phyloP scores from a whole-genome alignment of 2,329 filamentous ascomycete genomes.

The Trichophyton mentagrophytes region DNA sequence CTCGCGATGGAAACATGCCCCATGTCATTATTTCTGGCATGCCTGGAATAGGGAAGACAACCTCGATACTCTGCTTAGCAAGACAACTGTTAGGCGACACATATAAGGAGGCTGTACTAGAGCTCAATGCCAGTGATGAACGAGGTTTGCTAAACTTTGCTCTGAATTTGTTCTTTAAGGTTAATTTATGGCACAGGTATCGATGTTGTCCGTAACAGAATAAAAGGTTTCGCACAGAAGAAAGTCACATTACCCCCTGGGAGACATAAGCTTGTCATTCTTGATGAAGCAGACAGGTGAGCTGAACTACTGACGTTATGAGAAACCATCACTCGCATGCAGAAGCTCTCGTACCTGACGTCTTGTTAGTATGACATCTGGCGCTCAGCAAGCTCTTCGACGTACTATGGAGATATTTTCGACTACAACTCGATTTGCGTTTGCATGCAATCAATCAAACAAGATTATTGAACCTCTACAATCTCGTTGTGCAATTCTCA shows the following conservation, averaged over 20 bases:
- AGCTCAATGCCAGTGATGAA: constrained; percentile 93
- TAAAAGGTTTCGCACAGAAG: constrained; percentile 98
- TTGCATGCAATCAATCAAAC: constrained; percentile 96
- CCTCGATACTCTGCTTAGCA: constrained; percentile 83
- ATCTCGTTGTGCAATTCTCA: constrained; percentile 87
- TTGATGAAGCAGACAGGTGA: constrained; percentile 85
- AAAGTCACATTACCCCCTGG: constrained; percentile 89
- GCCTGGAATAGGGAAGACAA: constrained; percentile 98
- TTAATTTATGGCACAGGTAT: constrained; percentile 47
- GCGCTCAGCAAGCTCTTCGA: constrained; percentile 86
- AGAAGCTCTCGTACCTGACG: neutral
- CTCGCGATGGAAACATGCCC: constrained; percentile 97
- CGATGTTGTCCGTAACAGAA: constrained; percentile 90
- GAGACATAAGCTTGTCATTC: constrained; percentile 88
- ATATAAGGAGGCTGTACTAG: constrained; percentile 94
- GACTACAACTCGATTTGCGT: constrained; percentile 89
- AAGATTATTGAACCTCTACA: constrained; percentile 99
- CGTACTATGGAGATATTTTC: constrained; percentile 99
- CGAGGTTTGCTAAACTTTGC: constrained; percentile 43
- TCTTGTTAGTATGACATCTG: constrained; percentile 67
- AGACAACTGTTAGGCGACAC: constrained; percentile 80
- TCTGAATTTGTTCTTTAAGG: neutral
- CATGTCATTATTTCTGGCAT: constrained; percentile 99
- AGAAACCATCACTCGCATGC: neutral
- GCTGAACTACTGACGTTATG: neutral